Base-by-base conservation (phyloP, 2,329 filamentous ascomycete species). In the Neonectria ditissima region DNA sequence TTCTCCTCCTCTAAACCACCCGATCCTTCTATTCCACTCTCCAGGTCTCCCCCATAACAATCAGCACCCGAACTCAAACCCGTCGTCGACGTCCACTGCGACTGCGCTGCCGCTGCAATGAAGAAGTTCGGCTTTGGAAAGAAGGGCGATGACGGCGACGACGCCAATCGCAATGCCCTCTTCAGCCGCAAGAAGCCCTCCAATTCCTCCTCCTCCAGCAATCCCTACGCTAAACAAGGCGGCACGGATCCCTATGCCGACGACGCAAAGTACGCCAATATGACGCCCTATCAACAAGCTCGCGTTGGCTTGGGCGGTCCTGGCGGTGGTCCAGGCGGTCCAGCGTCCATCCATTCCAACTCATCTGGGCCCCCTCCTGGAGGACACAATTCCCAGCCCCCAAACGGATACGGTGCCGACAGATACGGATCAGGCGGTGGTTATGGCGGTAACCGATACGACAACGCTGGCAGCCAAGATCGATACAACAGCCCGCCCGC, bases 81-180 rank as follows among this genome's bases (percentile, higher is more conserved):
- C n/a, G 55, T 43, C 10, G 45, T 37, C 30, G 28, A 26, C 28
- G 28, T 28, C 20, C 22, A 39, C 14, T 32, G 20, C 16, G 45
- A 22, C 43, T 37, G 14, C 34, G 34, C 28, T 30, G 54, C 20
- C 34, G 39, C 53, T 28, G 59, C 65, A 65, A 90, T 90, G 87
- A 86, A 84, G 80, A 88, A 86, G 71, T 88, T 89, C 69, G 84
- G 85, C 52, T 84, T 88, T 67, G 81, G 86, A 67, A 87, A 84
- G 78, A 89, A 87, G 74, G 77, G 76, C 52, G 81, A 83, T 56
- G 84, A 85, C 55, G 78, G 75, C 69, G 84, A 85, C 62, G 81
- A 86, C 47, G 74, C 79, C 58, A 83, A 77, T 68, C 82, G 84
- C 59, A 79, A 79, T 68, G 83, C 85, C 48, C 81, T 87, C 55